Evolutionary conservation across 495 filamentous ascomycete genomes (phyloP).

Genomic region (Hypoxylon fuscum): DNA sequence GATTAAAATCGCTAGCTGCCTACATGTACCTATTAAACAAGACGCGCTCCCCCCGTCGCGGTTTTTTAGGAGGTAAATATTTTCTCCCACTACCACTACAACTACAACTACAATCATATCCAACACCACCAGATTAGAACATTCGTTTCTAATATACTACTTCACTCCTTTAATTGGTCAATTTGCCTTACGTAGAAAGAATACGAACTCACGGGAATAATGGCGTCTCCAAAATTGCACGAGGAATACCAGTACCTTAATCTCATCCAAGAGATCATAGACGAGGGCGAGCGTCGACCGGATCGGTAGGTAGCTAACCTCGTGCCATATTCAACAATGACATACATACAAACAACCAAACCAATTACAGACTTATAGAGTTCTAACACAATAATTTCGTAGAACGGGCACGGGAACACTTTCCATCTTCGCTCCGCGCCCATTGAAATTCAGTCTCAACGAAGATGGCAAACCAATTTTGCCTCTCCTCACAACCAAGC

Average conservation of each 20-base stretch:
- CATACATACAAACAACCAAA: not conserved
- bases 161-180: not conserved
- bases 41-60: conserved; percentile 33
- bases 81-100: not conserved
- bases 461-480: conserved; percentile 68
- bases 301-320: conserved; percentile 64
- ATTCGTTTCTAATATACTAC: no score
- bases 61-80: conserved; percentile 24
- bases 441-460: conserved; percentile 86
- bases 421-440: conserved; percentile 85
- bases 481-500: conserved; percentile 94
- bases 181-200: not conserved
- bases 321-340: not conserved
- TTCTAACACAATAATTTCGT: conserved; percentile 1
- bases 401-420: conserved; percentile 93
- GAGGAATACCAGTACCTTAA: conserved; percentile 83
- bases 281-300: conserved; percentile 79
- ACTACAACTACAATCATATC: not conserved
- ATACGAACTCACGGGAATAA: not conserved
- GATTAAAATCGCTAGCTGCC: not conserved
- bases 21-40: conserved; percentile 24
- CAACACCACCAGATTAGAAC: not conserved
- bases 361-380: not conserved
- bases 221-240: conserved; percentile 50
- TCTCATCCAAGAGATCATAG: conserved; percentile 78